Base-by-base conservation (phyloP, 164 flowering plant genomes). In the Kingdonia uniflora region DNA sequence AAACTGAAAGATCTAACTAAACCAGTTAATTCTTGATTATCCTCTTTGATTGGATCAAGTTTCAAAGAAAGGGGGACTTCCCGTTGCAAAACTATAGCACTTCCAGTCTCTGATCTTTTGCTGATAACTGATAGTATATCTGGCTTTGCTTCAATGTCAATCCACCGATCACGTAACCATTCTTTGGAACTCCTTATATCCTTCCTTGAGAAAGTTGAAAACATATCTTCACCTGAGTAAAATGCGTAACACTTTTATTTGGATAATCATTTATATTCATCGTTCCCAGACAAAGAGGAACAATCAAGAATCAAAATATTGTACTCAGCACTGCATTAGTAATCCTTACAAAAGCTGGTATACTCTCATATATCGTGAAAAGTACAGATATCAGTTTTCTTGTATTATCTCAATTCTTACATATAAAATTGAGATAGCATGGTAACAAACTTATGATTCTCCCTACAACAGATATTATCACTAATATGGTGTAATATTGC, bases 141-240 rank as follows among this genome's bases (percentile, higher is more conserved):
- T 16, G 71, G 85, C 55, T 79, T 92, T 22, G 65, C 63, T 59
- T 74, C 70, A 52, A 87, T 63, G 52, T 84, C 75, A 44, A 76
- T 68, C 98, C 96, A 85, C 37, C 53, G 59, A 54, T 71, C 71
- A 15, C 77, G 83, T 17, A 71, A 57, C 98, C 98, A 87, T 58
- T 91, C 98, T 68, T 69, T 79, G 11, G 95, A 86, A 60, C 65
- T 66, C 62, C 96, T 72, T 14, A 92, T 58, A 64, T 80, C 74
- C 54, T 66, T 73, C 57, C 62, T 76, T 42, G 61, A 60, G 19
- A 78, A 35, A 47, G 56, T 72, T 51, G 78, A 55, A 65, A 76
- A 74, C 43, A 69, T 41, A 58, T 71, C 70, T 60, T 92, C 99
- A 66, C 99, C 99, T 92, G 68, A 53, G 37, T 64, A n/a, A 29